These are phyloP conservation scores for Corrigiola litoralis DNA, from an alignment of 179 eudicot species.

Conservation along the genomic window DNA sequence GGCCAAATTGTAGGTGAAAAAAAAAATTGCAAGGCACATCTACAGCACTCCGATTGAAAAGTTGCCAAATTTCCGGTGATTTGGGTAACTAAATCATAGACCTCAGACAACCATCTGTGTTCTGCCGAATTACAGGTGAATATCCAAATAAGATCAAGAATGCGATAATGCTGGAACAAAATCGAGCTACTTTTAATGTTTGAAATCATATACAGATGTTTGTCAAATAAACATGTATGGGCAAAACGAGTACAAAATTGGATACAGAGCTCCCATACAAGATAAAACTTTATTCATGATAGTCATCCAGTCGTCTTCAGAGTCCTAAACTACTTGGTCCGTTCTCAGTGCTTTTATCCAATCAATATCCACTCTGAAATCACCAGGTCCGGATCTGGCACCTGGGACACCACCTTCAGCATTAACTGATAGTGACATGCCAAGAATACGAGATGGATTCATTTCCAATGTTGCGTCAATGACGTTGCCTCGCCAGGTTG, in stretches of 20 bases:
- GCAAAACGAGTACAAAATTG: background rate
- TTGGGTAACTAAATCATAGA: background rate
- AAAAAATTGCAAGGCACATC: too few species aligned
- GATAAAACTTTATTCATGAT: slow-evolving; percentile 13
- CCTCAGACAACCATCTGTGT: background rate
- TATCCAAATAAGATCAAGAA: background rate
- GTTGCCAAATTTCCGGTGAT: too few species aligned
- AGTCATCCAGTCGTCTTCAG: too few species aligned
- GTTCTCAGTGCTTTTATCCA: slow-evolving; percentile 88
- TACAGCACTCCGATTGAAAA: too few species aligned
- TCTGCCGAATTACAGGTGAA: background rate
- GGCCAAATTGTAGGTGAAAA: too few species aligned
- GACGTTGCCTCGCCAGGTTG: slow-evolving; percentile 97
- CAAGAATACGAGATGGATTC: slow-evolving; percentile 82
- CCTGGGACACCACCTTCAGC: slow-evolving; percentile 93
- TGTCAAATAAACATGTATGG: background rate
- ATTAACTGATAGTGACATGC: slow-evolving; percentile 89
- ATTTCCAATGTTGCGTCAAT: slow-evolving; percentile 81
- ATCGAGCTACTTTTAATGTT: background rate
- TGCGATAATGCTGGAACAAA: background rate
- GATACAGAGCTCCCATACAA: slow-evolving; percentile 4
- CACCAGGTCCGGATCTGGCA: slow-evolving; percentile 80
- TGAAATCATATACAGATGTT: background rate
- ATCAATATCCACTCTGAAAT: slow-evolving; percentile 79
- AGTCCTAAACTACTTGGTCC: slow-evolving; percentile 22